Percentiles rank a stretch among this genome's conserved stretches.
phyloP scores from a whole-genome alignment of 306 rosid species.

The Crotalaria pallida region DNA sequence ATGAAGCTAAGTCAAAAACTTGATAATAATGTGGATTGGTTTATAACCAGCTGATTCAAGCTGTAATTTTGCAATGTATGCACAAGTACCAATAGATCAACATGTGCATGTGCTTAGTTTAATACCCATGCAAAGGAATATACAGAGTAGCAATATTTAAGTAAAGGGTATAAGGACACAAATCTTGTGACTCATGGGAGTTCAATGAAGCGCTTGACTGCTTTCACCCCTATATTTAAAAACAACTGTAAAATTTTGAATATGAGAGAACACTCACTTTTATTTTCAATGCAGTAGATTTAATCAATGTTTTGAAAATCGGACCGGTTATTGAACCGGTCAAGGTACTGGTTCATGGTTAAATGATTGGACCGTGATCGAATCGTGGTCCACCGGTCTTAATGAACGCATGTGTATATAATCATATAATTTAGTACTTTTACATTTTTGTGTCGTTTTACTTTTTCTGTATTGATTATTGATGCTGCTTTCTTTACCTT shows the following conservation, averaged over 20 bases:
- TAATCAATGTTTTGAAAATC: too few species aligned
- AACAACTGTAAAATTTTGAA: not conserved
- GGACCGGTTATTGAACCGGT: too few species aligned
- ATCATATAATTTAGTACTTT: too few species aligned
- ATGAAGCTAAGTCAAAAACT: constrained; percentile 13
- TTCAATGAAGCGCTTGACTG: not conserved
- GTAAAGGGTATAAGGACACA: constrained; percentile 3
- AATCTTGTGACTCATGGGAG: not conserved
- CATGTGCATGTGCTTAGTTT: constrained; percentile 34
- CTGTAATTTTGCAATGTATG: constrained; percentile 21
- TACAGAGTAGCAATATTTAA: not conserved
- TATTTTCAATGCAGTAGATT: not conserved
- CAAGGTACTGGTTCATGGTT: too few species aligned
- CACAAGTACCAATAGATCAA: constrained; percentile 43
- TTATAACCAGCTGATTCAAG: constrained; percentile 28
- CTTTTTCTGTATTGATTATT: too few species aligned
- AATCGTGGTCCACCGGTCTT: too few species aligned
- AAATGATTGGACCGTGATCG: too few species aligned
- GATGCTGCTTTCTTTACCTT: too few species aligned
- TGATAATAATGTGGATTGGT: constrained; percentile 9
- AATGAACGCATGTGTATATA: too few species aligned
- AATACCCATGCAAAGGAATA: constrained; percentile 18
- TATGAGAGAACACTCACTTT: not conserved
- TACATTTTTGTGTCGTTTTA: too few species aligned
- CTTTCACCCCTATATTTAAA: not conserved